Conservation (phyloP, 164 flowering plant genomes). For the Taxillus chinensis region DNA sequence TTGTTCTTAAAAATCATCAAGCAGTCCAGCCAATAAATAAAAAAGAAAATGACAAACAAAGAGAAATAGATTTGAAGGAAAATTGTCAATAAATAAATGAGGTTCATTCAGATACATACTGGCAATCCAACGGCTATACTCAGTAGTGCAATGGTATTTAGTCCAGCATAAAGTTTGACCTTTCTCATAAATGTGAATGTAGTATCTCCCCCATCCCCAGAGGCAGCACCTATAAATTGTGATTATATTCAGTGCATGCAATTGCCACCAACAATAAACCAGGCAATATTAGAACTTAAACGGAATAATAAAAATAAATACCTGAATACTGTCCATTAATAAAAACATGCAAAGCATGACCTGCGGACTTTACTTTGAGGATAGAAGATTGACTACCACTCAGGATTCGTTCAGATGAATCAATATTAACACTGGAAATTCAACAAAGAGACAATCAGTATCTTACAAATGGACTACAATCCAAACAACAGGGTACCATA, state of each 20-base stretch:
- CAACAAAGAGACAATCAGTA: not conserved
- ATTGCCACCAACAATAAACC: not conserved
- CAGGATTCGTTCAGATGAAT: constrained; percentile 34
- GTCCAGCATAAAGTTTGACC: constrained; percentile 35
- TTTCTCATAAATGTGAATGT: constrained; percentile 29
- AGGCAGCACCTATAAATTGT: constrained; percentile 31
- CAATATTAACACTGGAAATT: constrained; percentile 32
- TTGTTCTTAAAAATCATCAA: constrained; percentile 20
- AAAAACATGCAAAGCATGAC: constrained; percentile 43
- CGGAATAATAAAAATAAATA: not conserved
- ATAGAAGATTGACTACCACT: constrained; percentile 38
- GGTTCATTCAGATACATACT: constrained; percentile 13
- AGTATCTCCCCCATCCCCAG: constrained; percentile 32
- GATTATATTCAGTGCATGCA: not conserved
- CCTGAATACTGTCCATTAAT: constrained; percentile 41
- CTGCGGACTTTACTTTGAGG: constrained; percentile 38
- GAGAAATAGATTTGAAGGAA: no score
- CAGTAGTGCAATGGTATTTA: constrained; percentile 34
- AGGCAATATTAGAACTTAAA: not conserved
- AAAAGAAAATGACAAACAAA: no score
- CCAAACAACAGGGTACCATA: not conserved
- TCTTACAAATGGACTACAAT: not conserved
- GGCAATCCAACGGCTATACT: constrained; percentile 45
- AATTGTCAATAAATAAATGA: no score
- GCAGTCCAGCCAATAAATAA: no score